Base-by-base conservation (phyloP, 345 rosid species). In the Citrus mangshanensis region DNA sequence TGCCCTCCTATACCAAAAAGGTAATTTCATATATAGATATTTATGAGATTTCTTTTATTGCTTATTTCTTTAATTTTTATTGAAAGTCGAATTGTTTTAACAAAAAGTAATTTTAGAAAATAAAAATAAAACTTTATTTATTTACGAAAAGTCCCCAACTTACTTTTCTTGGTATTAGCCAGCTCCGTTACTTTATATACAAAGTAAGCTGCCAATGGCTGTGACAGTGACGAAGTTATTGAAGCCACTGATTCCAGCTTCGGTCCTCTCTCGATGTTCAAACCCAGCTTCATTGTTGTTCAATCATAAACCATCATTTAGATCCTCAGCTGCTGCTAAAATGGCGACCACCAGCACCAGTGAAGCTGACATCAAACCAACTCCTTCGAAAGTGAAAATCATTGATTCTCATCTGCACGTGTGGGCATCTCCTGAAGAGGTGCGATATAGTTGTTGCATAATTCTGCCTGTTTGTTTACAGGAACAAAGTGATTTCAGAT, bases 361-460 rank as follows among this genome's bases (percentile, higher is more conserved):
- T 76, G 86, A 58, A 73, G 32, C 92, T 60, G 82, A 68, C 30
- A 38, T 18, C 13, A 74, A 77, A 54, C 49, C 88, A 35, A 63
- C 80, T 67, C 28, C 86, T 64, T 49, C 73, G 54, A 25, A 60
- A 73, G 84, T 77, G 62, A 35, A 68, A 77, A 84, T 85, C 73
- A 91, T 95, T 62, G 98, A 95, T 84, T 90, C 98, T 10, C 99
- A 95, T 87, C 89, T 95, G 74, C 99, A 95, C 85, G 79, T 95
- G 0, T 93, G 99, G 97, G 98, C 97, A 61, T 92, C 99, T 76
- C 93, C 98, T 77, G 85, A 87, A 79, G 96, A 95, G 96, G 98
- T 87, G 19, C 10, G 37, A 9, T 42, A 25, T 27, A 21, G 25
- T 70, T 8, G 35, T 35, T 4, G n/a, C 35, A 27, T 51, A 25